phyloP scores from a whole-genome alignment of 1,284 basidiomycete genomes.

The Melampsora americana region DNA sequence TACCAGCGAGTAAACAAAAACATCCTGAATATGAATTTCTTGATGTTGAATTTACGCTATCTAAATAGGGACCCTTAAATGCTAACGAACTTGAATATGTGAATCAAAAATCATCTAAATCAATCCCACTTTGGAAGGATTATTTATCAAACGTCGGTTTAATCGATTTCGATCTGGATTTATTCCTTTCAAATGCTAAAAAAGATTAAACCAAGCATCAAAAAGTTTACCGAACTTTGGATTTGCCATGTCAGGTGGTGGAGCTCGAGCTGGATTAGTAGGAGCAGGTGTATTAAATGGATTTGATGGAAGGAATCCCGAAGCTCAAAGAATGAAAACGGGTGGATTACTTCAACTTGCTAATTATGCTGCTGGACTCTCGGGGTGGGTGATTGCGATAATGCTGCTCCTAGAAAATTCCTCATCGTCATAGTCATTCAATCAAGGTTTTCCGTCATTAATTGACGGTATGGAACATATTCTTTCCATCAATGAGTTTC shows the following conservation, averaged over 20 bases:
- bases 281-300: conserved; percentile 39
- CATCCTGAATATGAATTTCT: no score
- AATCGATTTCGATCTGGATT: conserved; percentile 30
- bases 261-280: conserved; percentile 42
- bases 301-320: conserved; percentile 36
- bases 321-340: conserved; percentile 29
- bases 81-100: conserved; percentile 32
- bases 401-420: background rate
- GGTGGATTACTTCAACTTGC: conserved; percentile 40
- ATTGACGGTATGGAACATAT: background rate
- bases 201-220: background rate
- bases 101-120: conserved; percentile 25
- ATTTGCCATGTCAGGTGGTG: conserved; percentile 41
- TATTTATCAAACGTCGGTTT: conserved; percentile 33
- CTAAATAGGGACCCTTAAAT: conserved; percentile 33
- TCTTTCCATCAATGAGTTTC: background rate
- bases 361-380: conserved; percentile 42
- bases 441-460: background rate
- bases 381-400: conserved; percentile 22
- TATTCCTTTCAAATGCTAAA: conserved; percentile 27
- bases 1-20: background rate
- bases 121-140: conserved; percentile 41
- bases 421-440: background rate
- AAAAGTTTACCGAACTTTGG: conserved; percentile 39
- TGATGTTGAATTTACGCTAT: background rate